A percentile compares a stretch with the other conserved stretches of the same genome.
These are phyloP conservation scores for Wallemia ichthyophaga DNA, from an alignment of 1,284 basidiomycete genomes.

Conservation along the genomic window DNA sequence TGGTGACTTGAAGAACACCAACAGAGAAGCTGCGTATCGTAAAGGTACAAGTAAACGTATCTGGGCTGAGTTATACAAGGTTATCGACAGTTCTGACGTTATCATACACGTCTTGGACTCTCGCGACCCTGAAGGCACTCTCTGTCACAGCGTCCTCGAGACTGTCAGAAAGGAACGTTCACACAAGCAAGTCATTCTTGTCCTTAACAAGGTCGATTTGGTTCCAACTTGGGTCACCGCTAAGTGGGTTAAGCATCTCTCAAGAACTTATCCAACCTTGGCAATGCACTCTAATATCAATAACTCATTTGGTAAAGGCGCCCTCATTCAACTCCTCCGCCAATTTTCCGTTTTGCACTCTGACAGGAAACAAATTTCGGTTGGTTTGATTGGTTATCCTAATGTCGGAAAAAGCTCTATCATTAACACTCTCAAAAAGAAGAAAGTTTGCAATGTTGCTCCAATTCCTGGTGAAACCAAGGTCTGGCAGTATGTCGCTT, in stretches of 20 bases:
- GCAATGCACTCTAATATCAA: conserved; percentile 97
- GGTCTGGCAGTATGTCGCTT: conserved; percentile 97
- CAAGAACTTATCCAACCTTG: conserved; percentile 74
- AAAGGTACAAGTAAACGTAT: conserved; percentile 83
- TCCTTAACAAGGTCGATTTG: conserved; percentile 95
- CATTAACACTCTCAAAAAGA: conserved; percentile 95
- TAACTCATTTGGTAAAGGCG: conserved; percentile 95
- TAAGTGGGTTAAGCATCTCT: conserved; percentile 85
- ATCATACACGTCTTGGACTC: conserved; percentile 89
- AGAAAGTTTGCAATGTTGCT: conserved; percentile 89
- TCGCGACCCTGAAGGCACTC: conserved; percentile 81
- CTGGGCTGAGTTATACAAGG: conserved; percentile 96
- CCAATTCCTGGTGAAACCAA: conserved; percentile 97
- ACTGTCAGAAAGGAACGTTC: conserved; percentile 86
- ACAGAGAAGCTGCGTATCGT: conserved; percentile 50
- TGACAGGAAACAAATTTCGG: conserved; percentile 97
- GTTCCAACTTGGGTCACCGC: conserved; percentile 98
- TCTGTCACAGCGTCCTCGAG: conserved; percentile 81
- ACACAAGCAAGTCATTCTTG: conserved; percentile 84
- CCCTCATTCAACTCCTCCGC: conserved; percentile 80
- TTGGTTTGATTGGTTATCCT: conserved; percentile 92
- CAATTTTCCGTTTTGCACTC: conserved; percentile 92
- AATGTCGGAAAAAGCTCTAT: conserved; percentile 94
- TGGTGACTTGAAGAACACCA: conserved; percentile 3
- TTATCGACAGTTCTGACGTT: conserved; percentile 94